A percentile compares a stretch with the other conserved stretches of the same genome.
Evolutionary conservation across 768 basidiomycete genomes (phyloP).

Genomic region (Boletellus emodensis): DNA sequence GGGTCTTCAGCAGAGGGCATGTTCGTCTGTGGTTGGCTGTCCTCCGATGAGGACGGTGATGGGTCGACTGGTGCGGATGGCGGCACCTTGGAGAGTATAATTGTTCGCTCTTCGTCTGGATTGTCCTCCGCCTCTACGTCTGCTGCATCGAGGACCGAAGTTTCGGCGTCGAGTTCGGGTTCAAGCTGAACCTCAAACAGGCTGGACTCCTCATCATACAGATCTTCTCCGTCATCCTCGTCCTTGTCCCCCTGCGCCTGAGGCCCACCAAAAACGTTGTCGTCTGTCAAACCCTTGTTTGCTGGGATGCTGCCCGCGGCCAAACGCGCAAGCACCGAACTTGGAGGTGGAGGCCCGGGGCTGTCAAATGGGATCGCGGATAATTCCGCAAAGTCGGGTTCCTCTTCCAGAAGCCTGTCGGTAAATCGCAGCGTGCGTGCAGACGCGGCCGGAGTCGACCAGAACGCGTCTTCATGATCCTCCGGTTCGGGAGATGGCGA

Average conservation of each 20-base stretch:
- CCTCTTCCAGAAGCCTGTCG: conserved; percentile 60
- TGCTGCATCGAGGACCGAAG: not conserved
- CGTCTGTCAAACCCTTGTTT: conserved; percentile 5
- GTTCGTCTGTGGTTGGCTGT: conserved; percentile 2
- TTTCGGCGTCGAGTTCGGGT: not conserved
- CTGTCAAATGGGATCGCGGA: conserved; percentile 45
- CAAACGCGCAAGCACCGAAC: conserved; percentile 28
- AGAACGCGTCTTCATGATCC: conserved; percentile 55
- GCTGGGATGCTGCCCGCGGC: conserved; percentile 8
- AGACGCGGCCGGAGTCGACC: conserved; percentile 53
- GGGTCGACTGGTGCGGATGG: not conserved
- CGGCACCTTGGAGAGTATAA: conserved; percentile 27
- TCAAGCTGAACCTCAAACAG: conserved; percentile 10
- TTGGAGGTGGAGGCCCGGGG: conserved; percentile 36
- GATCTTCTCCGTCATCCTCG: conserved; percentile 2
- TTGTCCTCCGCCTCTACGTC: conserved; percentile 11
- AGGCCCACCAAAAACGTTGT: conserved; percentile 7
- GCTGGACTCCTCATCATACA: conserved; percentile 16
- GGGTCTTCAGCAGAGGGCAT: not conserved
- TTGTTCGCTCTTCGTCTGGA: conserved; percentile 28
- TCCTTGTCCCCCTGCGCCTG: not conserved
- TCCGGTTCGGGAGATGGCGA: conserved; percentile 25
- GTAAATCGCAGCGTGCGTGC: conserved; percentile 61
- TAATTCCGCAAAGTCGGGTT: conserved; percentile 53
- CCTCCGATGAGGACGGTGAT: not conserved